phyloP scores from a whole-genome alignment of 257 asterid genomes.

The Solanum appendiculatum region DNA sequence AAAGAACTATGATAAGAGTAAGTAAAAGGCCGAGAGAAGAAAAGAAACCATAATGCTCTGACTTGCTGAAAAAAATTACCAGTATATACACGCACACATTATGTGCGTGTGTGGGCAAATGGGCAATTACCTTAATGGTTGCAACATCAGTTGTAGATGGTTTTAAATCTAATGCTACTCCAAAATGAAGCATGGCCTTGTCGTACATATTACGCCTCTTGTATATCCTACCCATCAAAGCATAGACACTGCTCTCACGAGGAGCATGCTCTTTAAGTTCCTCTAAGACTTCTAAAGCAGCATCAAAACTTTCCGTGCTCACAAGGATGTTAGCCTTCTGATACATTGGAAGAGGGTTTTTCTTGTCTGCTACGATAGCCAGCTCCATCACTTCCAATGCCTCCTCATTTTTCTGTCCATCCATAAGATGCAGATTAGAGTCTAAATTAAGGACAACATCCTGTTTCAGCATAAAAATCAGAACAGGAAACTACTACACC shows the following conservation, averaged over 20 bases:
- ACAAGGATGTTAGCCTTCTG: slow-evolving; percentile 91
- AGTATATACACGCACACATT: background rate
- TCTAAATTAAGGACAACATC: background rate
- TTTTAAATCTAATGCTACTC: slow-evolving; percentile 85
- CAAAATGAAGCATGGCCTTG: slow-evolving; percentile 93
- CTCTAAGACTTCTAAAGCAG: slow-evolving; percentile 85
- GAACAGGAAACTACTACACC: slow-evolving; percentile 35
- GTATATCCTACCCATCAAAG: slow-evolving; percentile 91
- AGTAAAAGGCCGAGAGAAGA: background rate
- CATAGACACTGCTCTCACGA: slow-evolving; percentile 82
- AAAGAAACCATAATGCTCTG: background rate
- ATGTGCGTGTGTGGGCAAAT: background rate
- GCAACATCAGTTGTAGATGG: slow-evolving; percentile 98
- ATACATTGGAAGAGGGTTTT: slow-evolving; percentile 90
- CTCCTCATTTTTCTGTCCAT: slow-evolving; percentile 59
- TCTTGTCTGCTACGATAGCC: slow-evolving; percentile 87
- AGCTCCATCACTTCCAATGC: slow-evolving; percentile 85
- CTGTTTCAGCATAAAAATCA: background rate
- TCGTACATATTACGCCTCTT: slow-evolving; percentile 57
- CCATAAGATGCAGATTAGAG: background rate
- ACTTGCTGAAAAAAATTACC: background rate
- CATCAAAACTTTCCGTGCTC: slow-evolving; percentile 74
- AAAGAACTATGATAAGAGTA: background rate
- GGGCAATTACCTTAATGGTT: slow-evolving; percentile 62
- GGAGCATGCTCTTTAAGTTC: slow-evolving; percentile 94